These are phyloP conservation scores for Metschnikowia continentalis DNA, from an alignment of 805 yeast genomes.

Conservation along the genomic window DNA sequence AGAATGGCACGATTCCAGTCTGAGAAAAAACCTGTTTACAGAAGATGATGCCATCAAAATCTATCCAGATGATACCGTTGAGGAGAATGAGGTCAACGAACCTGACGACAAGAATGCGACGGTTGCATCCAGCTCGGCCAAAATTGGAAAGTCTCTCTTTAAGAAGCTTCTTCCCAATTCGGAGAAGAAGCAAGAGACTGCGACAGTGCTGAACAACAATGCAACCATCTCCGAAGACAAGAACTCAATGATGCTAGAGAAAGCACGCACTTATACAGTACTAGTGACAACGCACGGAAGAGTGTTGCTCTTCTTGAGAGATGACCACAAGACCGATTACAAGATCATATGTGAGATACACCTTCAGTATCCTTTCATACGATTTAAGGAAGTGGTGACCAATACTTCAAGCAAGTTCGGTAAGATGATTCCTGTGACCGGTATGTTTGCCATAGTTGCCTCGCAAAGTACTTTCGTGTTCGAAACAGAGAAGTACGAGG, in stretches of 20 bases:
- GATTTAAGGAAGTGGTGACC: conserved; percentile 55
- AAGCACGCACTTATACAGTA: conserved; percentile 46
- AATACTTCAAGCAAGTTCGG: conserved; percentile 26
- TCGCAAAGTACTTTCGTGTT: conserved; percentile 51
- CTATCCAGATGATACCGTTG: conserved; percentile 4
- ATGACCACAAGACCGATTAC: conserved; percentile 34
- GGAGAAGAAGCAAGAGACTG: conserved; percentile 13
- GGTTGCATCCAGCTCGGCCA: conserved; percentile 9
- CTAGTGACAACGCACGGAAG: conserved; percentile 63
- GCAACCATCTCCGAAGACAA: conserved; percentile 4
- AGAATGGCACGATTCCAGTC: conserved; percentile 9
- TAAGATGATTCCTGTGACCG: conserved; percentile 34
- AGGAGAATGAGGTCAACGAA: conserved; percentile 4
- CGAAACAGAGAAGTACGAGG: conserved; percentile 50
- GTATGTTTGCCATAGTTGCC: conserved; percentile 56
- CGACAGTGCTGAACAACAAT: conserved; percentile 1
- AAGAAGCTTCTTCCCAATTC: conserved; percentile 20
- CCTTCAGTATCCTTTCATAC: conserved; percentile 48
- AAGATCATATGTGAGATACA: conserved; percentile 53
- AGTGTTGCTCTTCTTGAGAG: conserved; percentile 49
- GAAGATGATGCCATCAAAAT: conserved; percentile 16
- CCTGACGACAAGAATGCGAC: conserved; percentile 9
- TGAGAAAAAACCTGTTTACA: not conserved
- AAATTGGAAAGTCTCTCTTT: conserved; percentile 18
- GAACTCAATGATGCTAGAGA: conserved; percentile 25